Evolutionary conservation across 2,329 filamentous ascomycete genomes (phyloP).

Genomic region (Trichoderma guizhouense): DNA sequence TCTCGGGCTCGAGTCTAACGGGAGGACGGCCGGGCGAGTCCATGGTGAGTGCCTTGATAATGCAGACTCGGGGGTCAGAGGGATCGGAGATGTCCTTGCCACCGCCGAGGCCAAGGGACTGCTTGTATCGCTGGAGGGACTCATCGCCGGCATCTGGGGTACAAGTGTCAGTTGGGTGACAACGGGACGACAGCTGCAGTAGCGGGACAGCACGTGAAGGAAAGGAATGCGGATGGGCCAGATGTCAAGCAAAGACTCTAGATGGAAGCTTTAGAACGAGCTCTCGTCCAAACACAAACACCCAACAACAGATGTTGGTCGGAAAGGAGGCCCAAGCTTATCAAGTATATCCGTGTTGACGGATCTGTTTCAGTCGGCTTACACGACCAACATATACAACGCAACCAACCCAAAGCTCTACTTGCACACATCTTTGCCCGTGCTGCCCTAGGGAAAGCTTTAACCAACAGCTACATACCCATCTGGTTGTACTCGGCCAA

Average conservation of each 20-base stretch:
- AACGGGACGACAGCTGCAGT: neutral
- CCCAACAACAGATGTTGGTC: neutral
- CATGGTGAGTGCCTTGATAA: slow-evolving; percentile 88
- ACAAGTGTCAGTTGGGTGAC: neutral
- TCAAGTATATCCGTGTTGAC: neutral
- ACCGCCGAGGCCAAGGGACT: slow-evolving; percentile 82
- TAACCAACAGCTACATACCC: slow-evolving; percentile 56
- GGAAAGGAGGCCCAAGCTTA: neutral
- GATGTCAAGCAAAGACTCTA: neutral
- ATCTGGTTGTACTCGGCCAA: slow-evolving; percentile 91
- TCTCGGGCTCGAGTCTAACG: neutral
- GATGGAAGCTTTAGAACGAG: neutral
- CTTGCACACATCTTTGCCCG: neutral
- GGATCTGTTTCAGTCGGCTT: neutral
- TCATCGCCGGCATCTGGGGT: slow-evolving; percentile 69
- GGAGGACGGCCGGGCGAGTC: slow-evolving; percentile 70
- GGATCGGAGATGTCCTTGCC: slow-evolving; percentile 70
- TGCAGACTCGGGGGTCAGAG: slow-evolving; percentile 83
- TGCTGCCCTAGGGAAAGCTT: neutral
- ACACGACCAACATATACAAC: neutral
- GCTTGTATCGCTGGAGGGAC: slow-evolving; percentile 95
- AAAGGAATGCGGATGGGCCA: neutral
- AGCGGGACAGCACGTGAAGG: neutral
- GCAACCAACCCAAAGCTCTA: neutral
- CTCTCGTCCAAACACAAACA: neutral